These are phyloP conservation scores for Biscogniauxia sp. DNA, from an alignment of 2,329 filamentous ascomycete genomes.

Conservation along the genomic window DNA sequence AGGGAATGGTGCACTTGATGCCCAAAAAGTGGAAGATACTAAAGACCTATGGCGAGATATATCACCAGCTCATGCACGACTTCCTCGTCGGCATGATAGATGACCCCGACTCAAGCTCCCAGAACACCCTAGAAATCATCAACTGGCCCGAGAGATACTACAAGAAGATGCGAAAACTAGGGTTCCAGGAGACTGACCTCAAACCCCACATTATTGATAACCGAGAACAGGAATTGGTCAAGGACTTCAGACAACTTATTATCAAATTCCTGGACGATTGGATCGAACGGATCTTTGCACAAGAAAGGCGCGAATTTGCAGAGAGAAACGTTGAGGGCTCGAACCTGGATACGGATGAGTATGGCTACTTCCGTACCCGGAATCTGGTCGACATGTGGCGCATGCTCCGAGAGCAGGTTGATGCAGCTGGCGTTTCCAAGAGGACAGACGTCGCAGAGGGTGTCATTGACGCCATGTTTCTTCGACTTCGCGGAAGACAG, in stretches of 20 bases:
- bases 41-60: slow-evolving; percentile 84
- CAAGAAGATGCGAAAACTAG: slow-evolving; percentile 89
- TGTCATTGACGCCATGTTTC: slow-evolving; percentile 94
- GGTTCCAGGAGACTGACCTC: slow-evolving; percentile 73
- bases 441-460: slow-evolving; percentile 90
- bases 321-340: slow-evolving; percentile 70
- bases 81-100: slow-evolving; percentile 82
- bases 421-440: slow-evolving; percentile 79
- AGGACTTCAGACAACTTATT: slow-evolving; percentile 92
- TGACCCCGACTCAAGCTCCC: slow-evolving; percentile 78
- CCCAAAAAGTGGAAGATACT: slow-evolving; percentile 97
- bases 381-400: slow-evolving; percentile 95
- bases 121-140: slow-evolving; percentile 86
- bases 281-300: slow-evolving; percentile 88
- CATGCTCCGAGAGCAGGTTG: slow-evolving; percentile 91
- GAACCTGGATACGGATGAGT: slow-evolving; percentile 81
- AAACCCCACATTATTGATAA: slow-evolving; percentile 86
- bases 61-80: slow-evolving; percentile 94
- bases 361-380: slow-evolving; percentile 88
- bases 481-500: slow-evolving; percentile 78
- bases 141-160: slow-evolving; percentile 97
- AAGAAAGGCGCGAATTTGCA: slow-evolving; percentile 78
- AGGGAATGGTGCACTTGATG: slow-evolving; percentile 88
- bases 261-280: slow-evolving; percentile 95
- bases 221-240: slow-evolving; percentile 83